Percentiles rank a stretch among this genome's conserved stretches.
Conservation (phyloP, 1,284 basidiomycete genomes). For the Malassezia sp. region DNA sequence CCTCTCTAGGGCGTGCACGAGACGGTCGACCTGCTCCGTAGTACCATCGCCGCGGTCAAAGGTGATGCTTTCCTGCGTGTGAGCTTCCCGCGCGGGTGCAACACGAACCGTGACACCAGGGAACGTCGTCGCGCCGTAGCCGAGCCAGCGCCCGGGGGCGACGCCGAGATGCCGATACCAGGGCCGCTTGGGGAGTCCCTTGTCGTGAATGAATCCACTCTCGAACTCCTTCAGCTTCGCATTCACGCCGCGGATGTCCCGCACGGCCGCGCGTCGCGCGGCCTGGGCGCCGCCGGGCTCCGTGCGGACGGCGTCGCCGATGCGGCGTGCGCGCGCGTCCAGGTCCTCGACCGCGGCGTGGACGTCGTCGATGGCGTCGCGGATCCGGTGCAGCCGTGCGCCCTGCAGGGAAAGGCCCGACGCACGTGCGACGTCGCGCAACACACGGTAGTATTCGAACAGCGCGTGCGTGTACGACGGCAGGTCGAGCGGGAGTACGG, state of each 20-base stretch:
- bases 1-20: slow-evolving; percentile 19
- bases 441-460: slow-evolving; percentile 20
- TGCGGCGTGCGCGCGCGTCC: background rate
- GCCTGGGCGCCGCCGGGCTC: too few relatives aligned
- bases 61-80: slow-evolving; percentile 53
- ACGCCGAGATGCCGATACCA: slow-evolving; percentile 79
- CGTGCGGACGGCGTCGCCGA: background rate
- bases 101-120: slow-evolving; percentile 69
- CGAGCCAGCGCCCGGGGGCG: slow-evolving; percentile 75
- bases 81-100: background rate
- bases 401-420: background rate
- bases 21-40: slow-evolving; percentile 23
- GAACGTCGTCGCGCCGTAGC: slow-evolving; percentile 76
- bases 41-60: slow-evolving; percentile 35
- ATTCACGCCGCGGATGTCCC: slow-evolving; percentile 56
- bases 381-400: background rate
- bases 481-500: slow-evolving; percentile 61
- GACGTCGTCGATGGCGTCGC: slow-evolving; percentile 2
- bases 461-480: slow-evolving; percentile 48
- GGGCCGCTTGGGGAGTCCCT: slow-evolving; percentile 59
- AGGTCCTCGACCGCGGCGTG: background rate
- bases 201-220: slow-evolving; percentile 63
- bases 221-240: slow-evolving; percentile 65
- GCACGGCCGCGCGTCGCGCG: background rate
- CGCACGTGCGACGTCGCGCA: slow-evolving; percentile 6